phyloP scores from a whole-genome alignment of 2,329 filamentous ascomycete species.

The Uncinocarpus reesii region DNA sequence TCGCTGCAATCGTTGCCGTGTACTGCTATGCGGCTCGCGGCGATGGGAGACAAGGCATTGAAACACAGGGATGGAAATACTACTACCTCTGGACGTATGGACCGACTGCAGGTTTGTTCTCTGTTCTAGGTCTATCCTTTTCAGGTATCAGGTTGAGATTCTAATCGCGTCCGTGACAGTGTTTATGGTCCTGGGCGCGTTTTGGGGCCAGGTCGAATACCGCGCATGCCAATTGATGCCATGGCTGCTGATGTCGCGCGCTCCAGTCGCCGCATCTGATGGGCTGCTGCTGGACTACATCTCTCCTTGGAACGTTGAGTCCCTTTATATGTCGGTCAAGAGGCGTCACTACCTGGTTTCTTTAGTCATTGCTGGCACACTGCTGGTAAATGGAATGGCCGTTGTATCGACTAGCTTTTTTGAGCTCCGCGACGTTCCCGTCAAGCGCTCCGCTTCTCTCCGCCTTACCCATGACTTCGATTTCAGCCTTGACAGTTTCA shows the following conservation, averaged over 20 bases:
- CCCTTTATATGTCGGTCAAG: conserved; percentile 9
- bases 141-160: conserved; percentile 3
- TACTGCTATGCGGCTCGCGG: conserved; percentile 10
- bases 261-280: conserved; percentile 6
- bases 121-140: not conserved
- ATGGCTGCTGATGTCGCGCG: conserved; percentile 11
- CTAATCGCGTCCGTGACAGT: conserved; percentile 8
- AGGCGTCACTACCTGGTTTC: conserved; percentile 11
- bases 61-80: conserved; percentile 7
- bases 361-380: conserved; percentile 6
- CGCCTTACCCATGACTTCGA: conserved; percentile 5
- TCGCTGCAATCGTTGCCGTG: conserved; percentile 5
- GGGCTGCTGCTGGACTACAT: conserved; percentile 11
- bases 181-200: conserved; percentile 9
- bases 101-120: conserved; percentile 12
- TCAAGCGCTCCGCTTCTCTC: conserved; percentile 6
- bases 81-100: conserved; percentile 13
- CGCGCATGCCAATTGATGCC: conserved; percentile 9
- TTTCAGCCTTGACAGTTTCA: conserved; percentile 6
- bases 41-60: conserved; percentile 8
- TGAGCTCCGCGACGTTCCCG: conserved; percentile 6
- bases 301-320: conserved; percentile 11
- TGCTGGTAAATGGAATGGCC: conserved; percentile 8
- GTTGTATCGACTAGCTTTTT: conserved; percentile 11
- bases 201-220: conserved; percentile 10